Base-by-base conservation (phyloP, 129 eudicot species). In the Kitagawia praeruptora region DNA sequence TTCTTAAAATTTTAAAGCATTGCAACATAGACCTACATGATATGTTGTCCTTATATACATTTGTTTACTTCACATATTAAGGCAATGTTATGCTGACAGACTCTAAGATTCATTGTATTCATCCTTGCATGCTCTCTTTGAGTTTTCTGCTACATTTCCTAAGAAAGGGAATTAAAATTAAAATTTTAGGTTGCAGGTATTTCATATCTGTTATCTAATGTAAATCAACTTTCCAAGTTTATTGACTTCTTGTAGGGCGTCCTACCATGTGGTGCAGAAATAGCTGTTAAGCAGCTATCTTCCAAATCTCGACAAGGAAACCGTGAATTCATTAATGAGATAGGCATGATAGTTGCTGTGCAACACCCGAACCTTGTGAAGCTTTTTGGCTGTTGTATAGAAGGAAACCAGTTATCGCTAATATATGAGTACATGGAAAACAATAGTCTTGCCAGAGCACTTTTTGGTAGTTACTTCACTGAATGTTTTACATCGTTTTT, bases 281-380 rank as follows among this genome's bases (percentile, higher is more conserved):
- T 87, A 23, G 90, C 87, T 78, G 90, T 87, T 42, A 87, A 87
- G 83, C 84, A 80, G 85, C 87, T 86, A 27, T 83, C 89, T 4
- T 61, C 89, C 64, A 86, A 83, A 69, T 86, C 89, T 77, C 74
- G 63, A 78, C 89, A 87, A 79, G 89, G 89, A 41, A 76, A 75
- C 72, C 75, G 81, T 2, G 89, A 86, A 56, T 84, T 84, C 61
- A 75, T 82, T 13, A 85, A 81, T 72, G 90, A 87, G 80, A 79
- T 87, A n/a, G 85, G 87, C 77, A 79, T 84, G 87, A 84, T 87
- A 45, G 79, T 85, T 40, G 84, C 84, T 12, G 51, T 87, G 37
- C 83, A 82, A 74, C 91, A 87, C 78, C 81, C 75, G 4, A 75
- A 87, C 79, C 87, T 87, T 74, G 91, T 87, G 14, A 85, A 78